phyloP scores from a whole-genome alignment of 495 filamentous ascomycete species.

The Immersiella caudata region DNA sequence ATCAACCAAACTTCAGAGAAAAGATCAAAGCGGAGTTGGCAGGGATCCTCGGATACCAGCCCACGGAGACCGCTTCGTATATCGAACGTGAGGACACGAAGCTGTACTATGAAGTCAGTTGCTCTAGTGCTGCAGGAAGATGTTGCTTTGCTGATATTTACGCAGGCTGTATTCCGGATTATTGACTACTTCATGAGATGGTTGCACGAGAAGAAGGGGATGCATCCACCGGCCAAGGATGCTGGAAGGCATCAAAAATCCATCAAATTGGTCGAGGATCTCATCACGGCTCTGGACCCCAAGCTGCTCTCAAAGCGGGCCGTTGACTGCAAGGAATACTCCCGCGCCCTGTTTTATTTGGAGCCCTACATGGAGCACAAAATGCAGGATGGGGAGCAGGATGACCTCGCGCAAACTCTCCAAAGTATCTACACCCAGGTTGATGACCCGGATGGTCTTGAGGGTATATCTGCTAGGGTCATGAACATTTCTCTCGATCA shows the following conservation, averaged over 20 bases:
- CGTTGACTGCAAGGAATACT: constrained; percentile 88
- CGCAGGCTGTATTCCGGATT: constrained; percentile 82
- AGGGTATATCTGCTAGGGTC: constrained; percentile 86
- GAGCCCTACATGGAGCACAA: constrained; percentile 76
- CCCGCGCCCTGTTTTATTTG: constrained; percentile 89
- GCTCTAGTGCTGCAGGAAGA: not conserved
- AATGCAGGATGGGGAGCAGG: constrained; percentile 43
- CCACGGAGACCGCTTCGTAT: constrained; percentile 54
- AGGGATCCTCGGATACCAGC: constrained; percentile 66
- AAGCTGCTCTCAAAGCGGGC: constrained; percentile 83
- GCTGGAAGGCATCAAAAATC: constrained; percentile 37
- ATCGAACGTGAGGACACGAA: constrained; percentile 69
- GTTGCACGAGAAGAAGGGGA: constrained; percentile 69
- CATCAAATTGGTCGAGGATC: constrained; percentile 41
- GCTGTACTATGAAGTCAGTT: constrained; percentile 77
- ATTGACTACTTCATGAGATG: constrained; percentile 90
- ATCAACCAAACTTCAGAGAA: constrained; percentile 65
- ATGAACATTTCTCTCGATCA: constrained; percentile 83
- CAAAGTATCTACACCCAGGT: constrained; percentile 96
- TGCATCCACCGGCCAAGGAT: constrained; percentile 28
- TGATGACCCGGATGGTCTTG: constrained; percentile 95
- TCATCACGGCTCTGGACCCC: constrained; percentile 72
- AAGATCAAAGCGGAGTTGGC: constrained; percentile 72
- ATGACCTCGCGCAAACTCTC: constrained; percentile 68
- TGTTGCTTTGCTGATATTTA: not conserved